Base-by-base conservation (phyloP, 208 protist genomes). In the Acanthamoeba culbertsoni region DNA sequence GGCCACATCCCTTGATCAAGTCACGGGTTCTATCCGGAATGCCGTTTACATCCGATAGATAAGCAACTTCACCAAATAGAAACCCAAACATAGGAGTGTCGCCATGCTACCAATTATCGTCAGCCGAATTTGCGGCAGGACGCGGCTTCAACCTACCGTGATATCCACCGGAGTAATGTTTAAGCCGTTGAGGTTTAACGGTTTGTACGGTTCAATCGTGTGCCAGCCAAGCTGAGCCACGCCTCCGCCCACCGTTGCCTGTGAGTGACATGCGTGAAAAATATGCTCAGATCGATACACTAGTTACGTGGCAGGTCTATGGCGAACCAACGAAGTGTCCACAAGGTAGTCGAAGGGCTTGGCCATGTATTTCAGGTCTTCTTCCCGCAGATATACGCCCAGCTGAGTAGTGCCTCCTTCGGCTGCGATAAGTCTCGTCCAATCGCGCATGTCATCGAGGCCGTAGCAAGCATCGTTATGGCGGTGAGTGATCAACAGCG, bases 371-470 rank as follows among this genome's bases (percentile, higher is more conserved):
- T 63, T 8, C 6, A 71, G 82, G 82, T 71, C 82, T 12, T 46
- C 40, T 40, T 90, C n/a, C 33, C 82, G 82, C 26, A 63, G 37
- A 26, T 71, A 51, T 12, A 90, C 82, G 4, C n/a, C 45, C 33
- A 90, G 18, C 35, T 7, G 37, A 26, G 8, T 51, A 28, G 10
- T 6, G 82, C 48, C 48, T 33, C 68, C 33, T 10, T 48, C 68
- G 68, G 31, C 59, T 1, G 23, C 35, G 35, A 26, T 71, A 37
- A 40, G 8, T 51, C n/a, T 33, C 37, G 62, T 82, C 62, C 57
- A 92, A 42, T 92, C 88, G 45, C 88, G 88, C 62, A 92, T 43
- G 62, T 92, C 63, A 35, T 92, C 88, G 26, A 92, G 57, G 5
- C 88, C 88, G 23, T 53, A 62, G 45, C 31, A 63, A 28, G 88